A percentile compares a stretch with the other conserved stretches of the same genome.
Evolutionary conservation across 176 grass and related monocot genomes (phyloP).

Genomic region (Cymbopogon citratus): DNA sequence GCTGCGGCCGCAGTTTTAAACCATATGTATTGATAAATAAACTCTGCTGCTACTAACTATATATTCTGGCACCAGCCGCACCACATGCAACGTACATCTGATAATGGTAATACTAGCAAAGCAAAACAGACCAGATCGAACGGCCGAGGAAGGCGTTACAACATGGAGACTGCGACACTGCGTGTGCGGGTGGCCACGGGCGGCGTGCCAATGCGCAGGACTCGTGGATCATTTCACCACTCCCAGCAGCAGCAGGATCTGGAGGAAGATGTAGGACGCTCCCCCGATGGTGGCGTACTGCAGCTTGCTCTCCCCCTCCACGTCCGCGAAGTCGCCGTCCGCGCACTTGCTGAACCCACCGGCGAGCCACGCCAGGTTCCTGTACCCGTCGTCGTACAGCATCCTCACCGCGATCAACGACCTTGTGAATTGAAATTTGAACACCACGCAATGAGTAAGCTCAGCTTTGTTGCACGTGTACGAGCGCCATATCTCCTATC

Average conservation of each 20-base stretch:
- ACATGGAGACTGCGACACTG: background rate
- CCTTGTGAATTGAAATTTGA: conserved; percentile 18
- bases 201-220: background rate
- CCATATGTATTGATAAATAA: too few relatives aligned
- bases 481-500: background rate
- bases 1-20: too few relatives aligned
- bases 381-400: conserved; percentile 47
- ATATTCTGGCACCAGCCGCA: background rate
- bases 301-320: conserved; percentile 71
- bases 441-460: background rate
- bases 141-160: background rate
- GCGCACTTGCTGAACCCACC: conserved; percentile 76
- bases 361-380: conserved; percentile 74
- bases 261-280: conserved; percentile 75
- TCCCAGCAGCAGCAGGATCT: conserved; percentile 60
- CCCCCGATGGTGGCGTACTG: conserved; percentile 85
- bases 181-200: background rate
- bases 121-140: background rate
- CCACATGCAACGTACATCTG: background rate
- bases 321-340: conserved; percentile 48
- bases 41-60: too few relatives aligned
- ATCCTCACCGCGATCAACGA: conserved; percentile 79
- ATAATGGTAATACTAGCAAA: background rate
- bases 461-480: background rate
- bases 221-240: conserved; percentile 35